Evolutionary conservation across 1,284 basidiomycete genomes (phyloP).

Genomic region (Mycena citricolor): DNA sequence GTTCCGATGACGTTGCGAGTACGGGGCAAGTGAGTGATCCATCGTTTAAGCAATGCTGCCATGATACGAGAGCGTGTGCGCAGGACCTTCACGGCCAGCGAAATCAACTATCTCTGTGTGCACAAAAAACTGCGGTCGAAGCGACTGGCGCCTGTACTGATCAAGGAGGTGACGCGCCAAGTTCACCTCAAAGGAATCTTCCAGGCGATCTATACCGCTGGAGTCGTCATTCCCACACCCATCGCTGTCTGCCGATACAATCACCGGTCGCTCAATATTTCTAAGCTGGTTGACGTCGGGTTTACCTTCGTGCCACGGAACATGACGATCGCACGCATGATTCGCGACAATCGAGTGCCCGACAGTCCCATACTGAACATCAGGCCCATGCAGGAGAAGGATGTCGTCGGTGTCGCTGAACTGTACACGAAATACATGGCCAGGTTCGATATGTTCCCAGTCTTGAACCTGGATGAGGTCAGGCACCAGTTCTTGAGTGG

Average conservation of each 20-base stretch:
- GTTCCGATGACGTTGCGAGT: conserved; percentile 84
- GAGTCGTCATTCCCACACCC: conserved; percentile 88
- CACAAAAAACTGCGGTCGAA: conserved; percentile 98
- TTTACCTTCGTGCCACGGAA: conserved; percentile 87
- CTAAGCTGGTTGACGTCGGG: conserved; percentile 88
- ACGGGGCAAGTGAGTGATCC: conserved; percentile 60
- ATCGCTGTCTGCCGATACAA: conserved; percentile 86
- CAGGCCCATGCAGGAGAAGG: conserved; percentile 85
- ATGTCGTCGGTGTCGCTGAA: conserved; percentile 72
- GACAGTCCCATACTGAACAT: conserved; percentile 61
- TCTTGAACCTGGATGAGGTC: conserved; percentile 80
- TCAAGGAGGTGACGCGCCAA: conserved; percentile 97
- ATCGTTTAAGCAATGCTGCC: not conserved
- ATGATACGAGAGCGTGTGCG: conserved; percentile 8
- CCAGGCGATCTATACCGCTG: conserved; percentile 97
- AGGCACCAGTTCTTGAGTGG: conserved; percentile 90
- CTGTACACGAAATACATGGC: conserved; percentile 84
- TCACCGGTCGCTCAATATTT: conserved; percentile 90
- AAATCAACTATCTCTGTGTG: conserved; percentile 98
- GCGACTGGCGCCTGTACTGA: conserved; percentile 93
- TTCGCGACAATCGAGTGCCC: conserved; percentile 71
- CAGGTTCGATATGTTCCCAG: conserved; percentile 83
- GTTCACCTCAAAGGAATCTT: conserved; percentile 90
- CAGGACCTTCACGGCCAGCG: conserved; percentile 74
- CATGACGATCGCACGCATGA: conserved; percentile 86